Evolutionary conservation across 208 protist species (phyloP).

Genomic region (Leishmania lainsoni): DNA sequence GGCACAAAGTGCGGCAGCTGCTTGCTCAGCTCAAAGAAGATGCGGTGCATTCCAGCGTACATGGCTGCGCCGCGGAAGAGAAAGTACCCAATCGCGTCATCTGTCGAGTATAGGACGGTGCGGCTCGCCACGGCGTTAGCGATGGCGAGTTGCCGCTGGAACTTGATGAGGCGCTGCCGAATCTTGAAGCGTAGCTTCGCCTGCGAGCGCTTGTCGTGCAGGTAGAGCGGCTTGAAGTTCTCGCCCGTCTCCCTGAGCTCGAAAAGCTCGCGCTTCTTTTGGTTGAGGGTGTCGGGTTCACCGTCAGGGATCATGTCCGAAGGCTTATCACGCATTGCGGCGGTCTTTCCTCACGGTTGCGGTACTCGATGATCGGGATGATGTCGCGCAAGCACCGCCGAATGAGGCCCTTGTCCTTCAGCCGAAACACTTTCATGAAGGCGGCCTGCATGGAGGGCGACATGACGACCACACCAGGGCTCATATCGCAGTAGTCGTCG

Average conservation of each 20-base stretch:
- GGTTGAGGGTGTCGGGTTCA: conserved; percentile 87
- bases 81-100: conserved; percentile 90
- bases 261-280: conserved; percentile 89
- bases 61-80: conserved; percentile 87
- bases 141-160: conserved; percentile 83
- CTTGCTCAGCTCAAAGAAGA: conserved; percentile 89
- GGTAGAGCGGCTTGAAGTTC: conserved; percentile 66
- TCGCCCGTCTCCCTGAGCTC: conserved; percentile 78
- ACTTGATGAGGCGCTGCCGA: conserved; percentile 82
- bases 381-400: conserved; percentile 84
- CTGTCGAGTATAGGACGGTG: conserved; percentile 78
- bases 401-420: conserved; percentile 87
- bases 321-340: conserved; percentile 45
- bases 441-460: conserved; percentile 91
- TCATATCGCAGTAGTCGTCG: conserved; percentile 89
- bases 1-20: conserved; percentile 88
- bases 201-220: conserved; percentile 80
- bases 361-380: conserved; percentile 89
- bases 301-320: conserved; percentile 83
- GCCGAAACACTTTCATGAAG: conserved; percentile 89
- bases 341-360: conserved; percentile 75
- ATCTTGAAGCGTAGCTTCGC: conserved; percentile 88
- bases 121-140: conserved; percentile 80
- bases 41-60: conserved; percentile 89
- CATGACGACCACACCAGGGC: conserved; percentile 87